Percentiles rank a stretch among this genome's conserved stretches.
Conservation (phyloP, 2,329 filamentous ascomycete species). For the Lecanicillium sp. region DNA sequence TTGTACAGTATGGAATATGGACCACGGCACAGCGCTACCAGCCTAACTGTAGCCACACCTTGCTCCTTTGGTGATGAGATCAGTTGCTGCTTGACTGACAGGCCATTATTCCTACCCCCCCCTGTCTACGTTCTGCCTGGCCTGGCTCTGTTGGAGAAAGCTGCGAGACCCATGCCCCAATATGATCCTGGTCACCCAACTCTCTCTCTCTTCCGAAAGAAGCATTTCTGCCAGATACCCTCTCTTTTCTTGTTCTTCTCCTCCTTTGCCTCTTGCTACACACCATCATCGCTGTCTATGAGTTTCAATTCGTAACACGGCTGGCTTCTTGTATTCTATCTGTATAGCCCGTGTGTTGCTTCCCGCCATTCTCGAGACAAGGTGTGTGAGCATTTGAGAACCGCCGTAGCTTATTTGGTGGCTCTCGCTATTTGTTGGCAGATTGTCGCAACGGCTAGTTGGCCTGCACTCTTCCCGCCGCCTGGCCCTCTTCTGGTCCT, state of each 20-base stretch:
- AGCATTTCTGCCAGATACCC: slow-evolving; percentile 10
- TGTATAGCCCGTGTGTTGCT: no score
- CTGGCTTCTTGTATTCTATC: no score
- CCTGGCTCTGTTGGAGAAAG: slow-evolving; percentile 14
- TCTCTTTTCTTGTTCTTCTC: slow-evolving; percentile 6
- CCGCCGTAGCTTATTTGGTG: no score
- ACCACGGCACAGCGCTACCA: background rate
- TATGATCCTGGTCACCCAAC: slow-evolving; percentile 10
- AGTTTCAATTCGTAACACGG: background rate
- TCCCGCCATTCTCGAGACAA: no score
- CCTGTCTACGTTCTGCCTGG: background rate
- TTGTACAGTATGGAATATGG: background rate
- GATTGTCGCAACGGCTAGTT: no score
- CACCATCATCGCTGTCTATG: background rate
- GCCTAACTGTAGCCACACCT: background rate
- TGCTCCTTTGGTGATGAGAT: slow-evolving; percentile 12
- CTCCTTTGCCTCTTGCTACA: slow-evolving; percentile 2
- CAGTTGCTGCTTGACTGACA: slow-evolving; percentile 10
- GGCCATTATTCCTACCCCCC: slow-evolving; percentile 4
- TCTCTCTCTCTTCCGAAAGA: slow-evolving; percentile 10
- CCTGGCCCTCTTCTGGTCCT: no score
- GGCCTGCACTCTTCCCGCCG: no score
- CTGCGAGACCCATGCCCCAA: slow-evolving; percentile 11
- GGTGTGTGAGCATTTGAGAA: no score
- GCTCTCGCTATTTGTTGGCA: no score